Conservation (phyloP, 768 basidiomycete genomes). For the Tulasnella sp. region DNA sequence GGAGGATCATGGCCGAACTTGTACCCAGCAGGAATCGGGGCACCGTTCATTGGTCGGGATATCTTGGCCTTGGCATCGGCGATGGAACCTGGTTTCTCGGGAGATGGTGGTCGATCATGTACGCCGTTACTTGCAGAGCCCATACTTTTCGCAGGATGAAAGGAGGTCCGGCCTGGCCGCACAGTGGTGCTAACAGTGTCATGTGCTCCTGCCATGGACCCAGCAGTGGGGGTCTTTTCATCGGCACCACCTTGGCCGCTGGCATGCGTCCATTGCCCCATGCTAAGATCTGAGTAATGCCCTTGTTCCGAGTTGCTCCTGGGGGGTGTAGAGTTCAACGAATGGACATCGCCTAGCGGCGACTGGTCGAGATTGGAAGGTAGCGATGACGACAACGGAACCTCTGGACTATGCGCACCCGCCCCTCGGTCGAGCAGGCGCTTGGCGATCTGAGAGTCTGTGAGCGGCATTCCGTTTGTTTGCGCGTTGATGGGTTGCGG, state of each 20-base stretch:
- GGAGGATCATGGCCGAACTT: conserved; percentile 53
- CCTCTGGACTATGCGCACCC: conserved; percentile 9
- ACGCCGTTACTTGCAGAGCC: not conserved
- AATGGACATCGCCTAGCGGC: conserved; percentile 18
- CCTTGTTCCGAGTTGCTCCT: conserved; percentile 76
- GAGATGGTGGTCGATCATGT: conserved; percentile 8
- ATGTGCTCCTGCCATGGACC: not conserved
- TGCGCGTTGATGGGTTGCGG: too few relatives aligned
- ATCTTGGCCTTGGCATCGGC: conserved; percentile 44
- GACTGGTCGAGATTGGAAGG: conserved; percentile 36
- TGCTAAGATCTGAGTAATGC: conserved; percentile 54
- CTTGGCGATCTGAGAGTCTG: conserved; percentile 19
- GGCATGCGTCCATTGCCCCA: not conserved
- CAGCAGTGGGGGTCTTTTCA: not conserved
- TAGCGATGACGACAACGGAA: conserved; percentile 52
- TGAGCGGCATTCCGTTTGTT: not conserved
- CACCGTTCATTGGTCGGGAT: conserved; percentile 76
- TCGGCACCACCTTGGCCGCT: not conserved
- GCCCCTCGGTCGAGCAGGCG: conserved; percentile 36
- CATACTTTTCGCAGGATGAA: conserved; percentile 39
- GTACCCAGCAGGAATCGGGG: conserved; percentile 77
- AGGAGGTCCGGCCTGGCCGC: conserved; percentile 45
- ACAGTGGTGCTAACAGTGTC: not conserved
- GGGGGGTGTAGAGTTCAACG: conserved; percentile 19
- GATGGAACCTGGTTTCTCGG: not conserved